Base-by-base conservation (phyloP, 176 grass and related monocot genomes). In the Cenchrus americanus region DNA sequence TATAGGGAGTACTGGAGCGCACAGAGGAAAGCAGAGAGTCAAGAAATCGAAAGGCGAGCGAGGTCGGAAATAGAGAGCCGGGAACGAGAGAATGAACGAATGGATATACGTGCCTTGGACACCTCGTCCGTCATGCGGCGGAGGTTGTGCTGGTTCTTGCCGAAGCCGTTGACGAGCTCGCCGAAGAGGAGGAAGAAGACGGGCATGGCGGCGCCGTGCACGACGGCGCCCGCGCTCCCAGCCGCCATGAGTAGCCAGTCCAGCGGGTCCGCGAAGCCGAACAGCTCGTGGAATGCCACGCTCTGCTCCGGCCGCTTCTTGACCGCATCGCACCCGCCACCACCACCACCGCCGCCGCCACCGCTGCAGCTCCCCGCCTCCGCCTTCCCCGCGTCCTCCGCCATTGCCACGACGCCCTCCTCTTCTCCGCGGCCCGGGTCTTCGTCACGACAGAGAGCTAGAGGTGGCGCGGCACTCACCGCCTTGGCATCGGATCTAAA, bases 101-200 rank as follows among this genome's bases (percentile, higher is more conserved):
- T 1, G 47, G 27, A 18, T 50, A 66, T 57, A 71, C 65, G 55
- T 51, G 73, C 95, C 90, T 93, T 97, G 77, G 91, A 90, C 71
- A 97, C 95, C 62, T 97, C 90, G 82, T 89, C 90, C 27, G 91
- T 94, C 95, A 97, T 97, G 63, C 80, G 84, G 43, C 88, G 86
- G 75, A 92, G 92, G 65, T 93, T 77, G 66, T 80, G 71, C 78
- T 94, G 82, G 90, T 97, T 97, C 86, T 92, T 92, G n/a, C 95
- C 95, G 85, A 97, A 97, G 14, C 92, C 93, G 66, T 97, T 93
- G 88, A 97, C 87, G 78, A 97, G 90, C 69, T 97, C 88, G 22
- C 92, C 95, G 60, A 97, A 97, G 34, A 97, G 76, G 53, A 94
- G 95, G 81, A 97, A 94, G 92, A 97, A 97, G 7, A 94, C 85